phyloP scores from a whole-genome alignment of 257 asterid genomes.

The Solanum habrochaites region DNA sequence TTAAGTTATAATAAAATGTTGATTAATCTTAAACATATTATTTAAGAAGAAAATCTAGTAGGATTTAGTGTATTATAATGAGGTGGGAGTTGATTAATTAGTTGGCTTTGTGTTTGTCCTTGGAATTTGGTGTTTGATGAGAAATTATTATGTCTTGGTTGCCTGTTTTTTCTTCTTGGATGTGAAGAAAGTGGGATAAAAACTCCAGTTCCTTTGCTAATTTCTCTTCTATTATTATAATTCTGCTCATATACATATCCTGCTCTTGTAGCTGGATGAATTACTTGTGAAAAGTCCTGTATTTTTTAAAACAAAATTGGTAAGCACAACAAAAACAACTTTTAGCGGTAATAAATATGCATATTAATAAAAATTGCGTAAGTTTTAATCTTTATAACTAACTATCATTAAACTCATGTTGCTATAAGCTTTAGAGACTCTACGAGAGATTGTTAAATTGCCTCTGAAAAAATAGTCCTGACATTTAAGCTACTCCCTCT shows the following conservation, averaged over 20 bases:
- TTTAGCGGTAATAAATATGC: too few species aligned
- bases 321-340: neutral
- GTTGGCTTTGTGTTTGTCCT: conserved; percentile 34
- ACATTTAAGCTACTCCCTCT: rapidly evolving
- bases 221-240: conserved; percentile 27
- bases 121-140: conserved; percentile 31
- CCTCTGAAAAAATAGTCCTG: rapidly evolving
- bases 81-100: conserved; percentile 20
- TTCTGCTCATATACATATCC: conserved; percentile 23
- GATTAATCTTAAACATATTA: neutral
- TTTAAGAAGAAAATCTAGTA: conserved; percentile 24
- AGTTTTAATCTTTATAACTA: too few species aligned
- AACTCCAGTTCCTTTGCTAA: conserved; percentile 83
- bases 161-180: conserved; percentile 38
- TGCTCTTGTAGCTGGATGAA: conserved; percentile 26
- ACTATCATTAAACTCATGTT: too few species aligned
- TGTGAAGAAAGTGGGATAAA: conserved; percentile 61
- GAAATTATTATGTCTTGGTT: conserved; percentile 16
- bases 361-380: too few species aligned
- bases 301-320: neutral
- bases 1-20: neutral
- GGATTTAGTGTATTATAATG: conserved; percentile 26
- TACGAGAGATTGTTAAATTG: neutral
- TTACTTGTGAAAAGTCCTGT: conserved; percentile 35
- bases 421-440: neutral